These are phyloP conservation scores for Eremochloa ophiuroides DNA, from an alignment of 176 grass and related monocot genomes.

Conservation along the genomic window DNA sequence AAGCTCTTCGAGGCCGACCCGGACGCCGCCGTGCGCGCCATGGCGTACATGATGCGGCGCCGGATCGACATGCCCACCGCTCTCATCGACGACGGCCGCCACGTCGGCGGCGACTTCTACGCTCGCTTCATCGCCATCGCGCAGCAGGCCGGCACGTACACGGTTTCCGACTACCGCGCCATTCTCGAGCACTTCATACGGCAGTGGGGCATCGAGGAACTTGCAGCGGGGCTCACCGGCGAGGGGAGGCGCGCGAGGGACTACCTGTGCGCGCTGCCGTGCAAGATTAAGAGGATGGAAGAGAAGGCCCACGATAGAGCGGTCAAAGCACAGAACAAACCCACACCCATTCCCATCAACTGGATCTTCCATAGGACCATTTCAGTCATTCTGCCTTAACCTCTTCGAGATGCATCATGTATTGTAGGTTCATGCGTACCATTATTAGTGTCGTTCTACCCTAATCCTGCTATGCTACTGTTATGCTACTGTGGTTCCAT, in stretches of 20 bases:
- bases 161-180: conserved; percentile 50
- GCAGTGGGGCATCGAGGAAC: conserved; percentile 41
- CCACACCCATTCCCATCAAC: conserved; percentile 30
- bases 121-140: conserved; percentile 41
- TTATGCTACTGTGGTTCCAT: too few relatives aligned
- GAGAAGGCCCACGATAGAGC: conserved; percentile 37
- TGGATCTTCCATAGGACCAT: conserved; percentile 59
- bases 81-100: conserved; percentile 52
- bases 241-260: conserved; percentile 60
- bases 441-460: too few relatives aligned
- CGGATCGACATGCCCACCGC: conserved; percentile 59
- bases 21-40: conserved; percentile 45
- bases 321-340: conserved; percentile 3
- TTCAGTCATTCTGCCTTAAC: neutral
- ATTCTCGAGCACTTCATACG: conserved; percentile 64
- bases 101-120: conserved; percentile 36
- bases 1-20: conserved; percentile 59
- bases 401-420: neutral
- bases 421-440: too few relatives aligned
- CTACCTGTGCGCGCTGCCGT: conserved; percentile 49
- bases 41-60: conserved; percentile 73
- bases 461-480: too few relatives aligned
- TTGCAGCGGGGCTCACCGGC: conserved; percentile 37
- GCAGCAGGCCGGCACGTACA: conserved; percentile 47
- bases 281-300: conserved; percentile 44